These are phyloP conservation scores for Stagonosporopsis vannaccii DNA, from an alignment of 2,329 filamentous ascomycete genomes.

Conservation along the genomic window DNA sequence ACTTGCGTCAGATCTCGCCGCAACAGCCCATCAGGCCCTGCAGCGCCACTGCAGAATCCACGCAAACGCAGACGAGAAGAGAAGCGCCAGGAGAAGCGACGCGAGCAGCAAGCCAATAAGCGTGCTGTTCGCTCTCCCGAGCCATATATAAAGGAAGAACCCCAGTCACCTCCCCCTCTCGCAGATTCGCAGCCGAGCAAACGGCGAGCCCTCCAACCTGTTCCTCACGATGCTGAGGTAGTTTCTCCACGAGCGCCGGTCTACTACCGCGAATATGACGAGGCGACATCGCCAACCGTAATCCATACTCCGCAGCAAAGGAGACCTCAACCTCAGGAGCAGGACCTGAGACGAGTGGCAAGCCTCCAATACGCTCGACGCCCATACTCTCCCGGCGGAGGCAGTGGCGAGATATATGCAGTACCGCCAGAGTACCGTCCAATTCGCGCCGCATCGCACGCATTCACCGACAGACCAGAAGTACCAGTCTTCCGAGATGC, in stretches of 20 bases:
- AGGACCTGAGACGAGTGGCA: slow-evolving; percentile 57
- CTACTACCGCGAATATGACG: slow-evolving; percentile 58
- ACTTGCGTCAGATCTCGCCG: slow-evolving; percentile 39
- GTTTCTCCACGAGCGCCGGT: slow-evolving; percentile 53
- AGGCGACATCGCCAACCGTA: slow-evolving; percentile 49
- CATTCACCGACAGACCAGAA: slow-evolving; percentile 51
- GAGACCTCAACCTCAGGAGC: slow-evolving; percentile 52
- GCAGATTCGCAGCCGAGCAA: slow-evolving; percentile 51
- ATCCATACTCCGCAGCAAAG: slow-evolving; percentile 50
- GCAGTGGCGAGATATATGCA: slow-evolving; percentile 46
- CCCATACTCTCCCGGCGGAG: slow-evolving; percentile 49
- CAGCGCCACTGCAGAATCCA: slow-evolving; percentile 54
- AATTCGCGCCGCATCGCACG: slow-evolving; percentile 52
- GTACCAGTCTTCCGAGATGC: slow-evolving; percentile 48
- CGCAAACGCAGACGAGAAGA: slow-evolving; percentile 61
- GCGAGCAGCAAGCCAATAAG: slow-evolving; percentile 48
- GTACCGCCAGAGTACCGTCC: slow-evolving; percentile 45
- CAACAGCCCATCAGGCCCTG: slow-evolving; percentile 55
- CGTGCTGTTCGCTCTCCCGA: slow-evolving; percentile 49
- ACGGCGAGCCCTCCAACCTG: slow-evolving; percentile 49
- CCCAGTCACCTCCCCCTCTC: slow-evolving; percentile 67
- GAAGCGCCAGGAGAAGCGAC: slow-evolving; percentile 46
- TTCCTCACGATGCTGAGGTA: slow-evolving; percentile 49
- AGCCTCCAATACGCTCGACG: slow-evolving; percentile 57
- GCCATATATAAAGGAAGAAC: slow-evolving; percentile 68